A percentile compares a stretch with the other conserved stretches of the same genome.
These are phyloP conservation scores for Venturia carpophila DNA, from an alignment of 2,329 filamentous ascomycete genomes.

Conservation along the genomic window DNA sequence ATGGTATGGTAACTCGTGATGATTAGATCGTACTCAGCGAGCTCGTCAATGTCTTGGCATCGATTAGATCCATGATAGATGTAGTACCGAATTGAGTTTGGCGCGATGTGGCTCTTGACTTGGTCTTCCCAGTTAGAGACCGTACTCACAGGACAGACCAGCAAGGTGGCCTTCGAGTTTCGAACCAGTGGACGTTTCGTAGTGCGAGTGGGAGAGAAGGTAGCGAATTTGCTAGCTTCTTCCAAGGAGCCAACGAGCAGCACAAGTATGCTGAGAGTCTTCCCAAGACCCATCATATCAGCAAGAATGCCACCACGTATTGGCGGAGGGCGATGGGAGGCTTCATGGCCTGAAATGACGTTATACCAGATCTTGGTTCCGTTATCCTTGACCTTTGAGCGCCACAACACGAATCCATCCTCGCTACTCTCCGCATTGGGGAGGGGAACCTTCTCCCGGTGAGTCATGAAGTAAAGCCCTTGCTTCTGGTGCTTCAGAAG, in stretches of 20 bases:
- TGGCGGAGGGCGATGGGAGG: constrained; percentile 20
- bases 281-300: constrained; percentile 46
- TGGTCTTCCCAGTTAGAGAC: constrained; percentile 86
- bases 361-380: constrained; percentile 65
- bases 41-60: constrained; percentile 49
- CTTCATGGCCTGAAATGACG: constrained; percentile 68
- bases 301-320: constrained; percentile 41
- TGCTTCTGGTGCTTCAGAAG: constrained; percentile 85
- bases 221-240: constrained; percentile 56
- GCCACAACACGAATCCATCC: constrained; percentile 70
- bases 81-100: constrained; percentile 59
- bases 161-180: constrained; percentile 72
- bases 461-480: constrained; percentile 76
- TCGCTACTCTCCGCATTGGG: constrained; percentile 52
- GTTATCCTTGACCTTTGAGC: constrained; percentile 48
- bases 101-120: constrained; percentile 69
- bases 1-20: constrained; percentile 90
- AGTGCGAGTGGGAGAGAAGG: constrained; percentile 41
- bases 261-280: constrained; percentile 69
- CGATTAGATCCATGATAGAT: constrained; percentile 81
- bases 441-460: constrained; percentile 58
- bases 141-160: constrained; percentile 83
- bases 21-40: constrained; percentile 72
- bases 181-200: constrained; percentile 33
- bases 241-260: constrained; percentile 60